Conservation (phyloP, 805 yeast genomes). For the Maudiozyma serrabonitensis region DNA sequence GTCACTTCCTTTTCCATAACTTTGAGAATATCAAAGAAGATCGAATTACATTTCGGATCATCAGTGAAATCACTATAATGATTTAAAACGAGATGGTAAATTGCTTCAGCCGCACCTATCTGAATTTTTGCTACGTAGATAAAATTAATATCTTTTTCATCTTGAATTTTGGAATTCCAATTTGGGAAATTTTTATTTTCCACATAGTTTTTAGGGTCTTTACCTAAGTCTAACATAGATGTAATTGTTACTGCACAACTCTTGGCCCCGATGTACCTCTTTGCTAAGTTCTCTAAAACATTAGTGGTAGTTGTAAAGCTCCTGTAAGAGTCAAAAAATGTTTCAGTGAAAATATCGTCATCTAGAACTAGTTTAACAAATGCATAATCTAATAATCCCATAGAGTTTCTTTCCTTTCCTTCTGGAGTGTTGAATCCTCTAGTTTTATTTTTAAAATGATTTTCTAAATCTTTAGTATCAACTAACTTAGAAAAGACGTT, state of each 20-base stretch:
- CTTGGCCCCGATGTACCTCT: slow-evolving; percentile 51
- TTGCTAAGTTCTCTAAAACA: slow-evolving; percentile 42
- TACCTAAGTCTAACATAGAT: slow-evolving; percentile 19
- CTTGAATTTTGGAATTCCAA: slow-evolving; percentile 39
- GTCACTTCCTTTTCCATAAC: slow-evolving; percentile 57
- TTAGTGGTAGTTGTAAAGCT: slow-evolving; percentile 51
- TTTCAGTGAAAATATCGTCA: slow-evolving; percentile 51
- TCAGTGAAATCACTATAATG: slow-evolving; percentile 70
- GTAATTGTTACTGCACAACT: slow-evolving; percentile 50
- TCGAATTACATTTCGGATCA: slow-evolving; percentile 48
- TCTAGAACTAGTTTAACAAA: slow-evolving; percentile 46
- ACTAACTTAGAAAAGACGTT: slow-evolving; percentile 44
- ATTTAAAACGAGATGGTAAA: slow-evolving; percentile 58
- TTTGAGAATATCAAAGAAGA: slow-evolving; percentile 55
- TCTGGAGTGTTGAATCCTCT: background rate
- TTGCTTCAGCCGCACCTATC: slow-evolving; percentile 68
- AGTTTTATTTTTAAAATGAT: slow-evolving; percentile 28
- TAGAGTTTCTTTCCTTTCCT: background rate
- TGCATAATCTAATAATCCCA: slow-evolving; percentile 30
- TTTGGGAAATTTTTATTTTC: slow-evolving; percentile 37
- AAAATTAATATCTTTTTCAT: slow-evolving; percentile 48
- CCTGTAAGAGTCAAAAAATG: slow-evolving; percentile 61
- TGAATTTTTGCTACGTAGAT: slow-evolving; percentile 67
- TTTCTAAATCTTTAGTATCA: slow-evolving; percentile 34
- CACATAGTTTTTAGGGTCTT: background rate